A percentile compares a stretch with the other conserved stretches of the same genome.
These are phyloP conservation scores for Aurinia saxatilis DNA, from an alignment of 345 rosid genomes.

Conservation along the genomic window DNA sequence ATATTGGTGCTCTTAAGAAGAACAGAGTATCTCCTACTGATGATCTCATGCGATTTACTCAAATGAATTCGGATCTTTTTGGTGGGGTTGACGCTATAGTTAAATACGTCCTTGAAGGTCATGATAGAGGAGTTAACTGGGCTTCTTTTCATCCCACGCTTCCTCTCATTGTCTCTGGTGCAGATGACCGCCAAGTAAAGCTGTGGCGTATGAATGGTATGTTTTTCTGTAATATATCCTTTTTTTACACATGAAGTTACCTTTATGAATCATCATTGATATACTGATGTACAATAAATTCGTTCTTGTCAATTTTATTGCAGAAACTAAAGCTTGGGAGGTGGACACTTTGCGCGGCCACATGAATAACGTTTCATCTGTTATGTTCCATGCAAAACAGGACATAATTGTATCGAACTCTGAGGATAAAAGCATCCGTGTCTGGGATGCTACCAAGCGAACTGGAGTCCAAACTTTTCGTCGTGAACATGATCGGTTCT, in stretches of 20 bases:
- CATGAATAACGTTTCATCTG: slow-evolving; percentile 90
- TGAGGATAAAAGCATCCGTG: slow-evolving; percentile 91
- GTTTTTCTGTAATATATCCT: not conserved
- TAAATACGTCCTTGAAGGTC: slow-evolving; percentile 95
- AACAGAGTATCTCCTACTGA: slow-evolving; percentile 88
- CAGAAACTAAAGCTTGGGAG: slow-evolving; percentile 99
- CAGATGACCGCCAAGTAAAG: slow-evolving; percentile 97
- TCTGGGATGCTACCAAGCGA: slow-evolving; percentile 94
- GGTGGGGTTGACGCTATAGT: slow-evolving; percentile 95
- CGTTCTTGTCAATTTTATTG: slow-evolving; percentile 5
- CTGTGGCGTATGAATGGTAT: slow-evolving; percentile 98
- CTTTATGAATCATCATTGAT: not conserved
- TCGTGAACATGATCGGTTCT: slow-evolving; percentile 91
- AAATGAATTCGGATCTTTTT: slow-evolving; percentile 89
- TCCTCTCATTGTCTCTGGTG: slow-evolving; percentile 95
- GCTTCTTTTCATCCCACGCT: slow-evolving; percentile 95
- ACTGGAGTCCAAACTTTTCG: slow-evolving; percentile 91
- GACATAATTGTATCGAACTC: slow-evolving; percentile 97
- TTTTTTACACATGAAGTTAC: not conserved
- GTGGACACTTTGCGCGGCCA: slow-evolving; percentile 97
- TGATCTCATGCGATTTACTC: slow-evolving; percentile 76
- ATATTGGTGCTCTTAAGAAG: slow-evolving; percentile 81
- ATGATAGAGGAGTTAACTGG: slow-evolving; percentile 99
- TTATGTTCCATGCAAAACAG: slow-evolving; percentile 92
- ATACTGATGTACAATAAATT: no score